A percentile compares a stretch with the other conserved stretches of the same genome.
These are phyloP conservation scores for Hirschioporus abietinus DNA, from an alignment of 768 basidiomycete species.

Conservation along the genomic window DNA sequence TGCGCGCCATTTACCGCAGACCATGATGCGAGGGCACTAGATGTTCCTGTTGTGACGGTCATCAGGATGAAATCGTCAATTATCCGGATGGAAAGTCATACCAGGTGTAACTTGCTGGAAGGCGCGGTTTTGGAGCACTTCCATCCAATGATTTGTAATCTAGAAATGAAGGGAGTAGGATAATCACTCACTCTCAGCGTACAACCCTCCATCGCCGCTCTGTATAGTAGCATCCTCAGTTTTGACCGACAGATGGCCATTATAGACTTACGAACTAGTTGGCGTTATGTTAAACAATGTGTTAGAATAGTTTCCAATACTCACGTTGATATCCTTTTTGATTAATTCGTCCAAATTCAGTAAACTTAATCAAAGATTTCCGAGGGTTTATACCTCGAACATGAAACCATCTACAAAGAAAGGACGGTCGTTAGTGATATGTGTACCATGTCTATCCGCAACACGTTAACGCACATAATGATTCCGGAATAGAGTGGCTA, in stretches of 20 bases:
- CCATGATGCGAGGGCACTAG: conserved; percentile 49
- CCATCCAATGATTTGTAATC: neutral
- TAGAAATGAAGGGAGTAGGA: neutral
- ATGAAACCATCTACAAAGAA: conserved; percentile 42
- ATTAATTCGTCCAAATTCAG: neutral
- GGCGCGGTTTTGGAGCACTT: conserved; percentile 66
- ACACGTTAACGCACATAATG: conserved; percentile 38
- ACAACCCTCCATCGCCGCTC: conserved; percentile 71
- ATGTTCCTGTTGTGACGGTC: conserved; percentile 30
- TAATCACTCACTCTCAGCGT: conserved; percentile 45
- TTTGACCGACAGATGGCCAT: too few species aligned
- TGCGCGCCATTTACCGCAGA: conserved; percentile 34
- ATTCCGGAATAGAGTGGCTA: conserved; percentile 46
- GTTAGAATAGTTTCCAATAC: conserved; percentile 16
- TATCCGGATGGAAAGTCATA: conserved; percentile 18
- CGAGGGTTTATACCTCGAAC: conserved; percentile 43
- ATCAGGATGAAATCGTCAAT: neutral
- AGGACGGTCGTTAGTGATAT: neutral
- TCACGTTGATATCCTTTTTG: conserved; percentile 55
- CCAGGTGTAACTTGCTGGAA: conserved; percentile 60
- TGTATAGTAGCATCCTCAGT: conserved; percentile 17
- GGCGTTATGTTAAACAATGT: neutral
- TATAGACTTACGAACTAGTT: neutral
- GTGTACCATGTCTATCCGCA: neutral
- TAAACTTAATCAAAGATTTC: neutral